Percentiles rank a stretch among this genome's conserved stretches.
Conservation (phyloP, 345 rosid species). For the Limnanthes douglasii region DNA sequence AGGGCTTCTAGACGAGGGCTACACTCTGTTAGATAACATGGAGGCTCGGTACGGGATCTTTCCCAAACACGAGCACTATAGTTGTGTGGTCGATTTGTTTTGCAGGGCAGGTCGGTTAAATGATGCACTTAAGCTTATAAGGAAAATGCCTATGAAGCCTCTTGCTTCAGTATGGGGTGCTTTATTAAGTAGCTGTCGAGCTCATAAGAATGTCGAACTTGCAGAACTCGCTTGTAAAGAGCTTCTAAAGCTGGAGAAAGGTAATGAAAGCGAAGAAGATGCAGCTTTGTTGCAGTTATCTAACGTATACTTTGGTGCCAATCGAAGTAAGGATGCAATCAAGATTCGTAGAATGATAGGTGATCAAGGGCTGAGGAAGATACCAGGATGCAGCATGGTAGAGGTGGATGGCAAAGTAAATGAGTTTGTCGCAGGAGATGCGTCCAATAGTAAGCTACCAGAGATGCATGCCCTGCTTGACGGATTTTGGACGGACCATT, state of each 20-base stretch:
- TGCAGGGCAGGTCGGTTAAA: constrained; percentile 38
- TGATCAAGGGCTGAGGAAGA: constrained; percentile 27
- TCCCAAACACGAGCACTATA: constrained; percentile 47
- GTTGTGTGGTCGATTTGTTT: constrained; percentile 45
- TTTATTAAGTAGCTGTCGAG: constrained; percentile 34
- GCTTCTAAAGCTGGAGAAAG: constrained; percentile 27
- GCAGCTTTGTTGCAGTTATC: constrained; percentile 44
- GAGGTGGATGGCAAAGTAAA: constrained; percentile 30
- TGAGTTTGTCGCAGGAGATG: constrained; percentile 45
- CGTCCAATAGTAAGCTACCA: constrained; percentile 15
- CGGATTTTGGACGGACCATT: too few relatives aligned
- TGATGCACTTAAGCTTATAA: constrained; percentile 30
- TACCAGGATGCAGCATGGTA: constrained; percentile 41
- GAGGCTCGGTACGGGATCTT: constrained; percentile 17
- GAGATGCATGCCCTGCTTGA: constrained; percentile 26
- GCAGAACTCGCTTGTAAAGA: constrained; percentile 36
- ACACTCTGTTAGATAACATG: constrained; percentile 22
- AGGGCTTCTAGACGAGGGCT: constrained; percentile 33
- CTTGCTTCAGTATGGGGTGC: constrained; percentile 60
- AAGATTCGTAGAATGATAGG: constrained; percentile 28
- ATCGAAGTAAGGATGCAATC: constrained; percentile 23
- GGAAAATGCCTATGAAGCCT: constrained; percentile 43
- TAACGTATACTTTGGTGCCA: constrained; percentile 21
- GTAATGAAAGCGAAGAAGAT: constrained; percentile 31
- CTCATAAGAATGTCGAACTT: constrained; percentile 34